Base-by-base conservation (phyloP, 768 basidiomycete species). In the Suillus luteus region DNA sequence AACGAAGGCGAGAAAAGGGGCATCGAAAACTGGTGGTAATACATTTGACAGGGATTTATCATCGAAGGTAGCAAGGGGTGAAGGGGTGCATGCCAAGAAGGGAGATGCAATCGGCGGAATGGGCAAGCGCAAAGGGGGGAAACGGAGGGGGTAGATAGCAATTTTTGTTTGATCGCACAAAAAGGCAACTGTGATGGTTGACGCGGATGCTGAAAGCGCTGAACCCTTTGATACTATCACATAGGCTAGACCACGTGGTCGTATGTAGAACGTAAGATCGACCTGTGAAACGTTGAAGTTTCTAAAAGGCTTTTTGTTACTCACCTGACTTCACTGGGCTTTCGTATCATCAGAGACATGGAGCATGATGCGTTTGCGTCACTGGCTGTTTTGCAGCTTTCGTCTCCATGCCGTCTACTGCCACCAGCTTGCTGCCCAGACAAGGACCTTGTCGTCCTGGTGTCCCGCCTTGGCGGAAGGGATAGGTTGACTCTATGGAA, bases 401-500 rank as follows among this genome's bases (percentile, higher is more conserved):
- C 88, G 7, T 77, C 84, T 8, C 78, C 84, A 37, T 84, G 84
- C 61, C 85, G 88, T 46, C 68, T 93, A 37, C 75, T 90, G 31
- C 63, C 78, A 11, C 83, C 86, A 24, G 85, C 92, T 55, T 93
- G 92, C 69, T 92, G 92, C 73, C 91, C 92, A 10, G 92, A 93
- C 78, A 94, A 93, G 73, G 92, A 94, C 74, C 79, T 93, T 48
- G 76, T 93, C 5, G 78, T 88, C 33, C 77, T 92, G 9, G 78
- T 93, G 58, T 87, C 88, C 63, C 83, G 86, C 35, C 78, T 88
- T 31, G 90, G 86, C 38, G 86, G 86, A 38, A 82, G 83, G 66
- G 90, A 92, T 70, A 83, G 86, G 64, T 74, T 93, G 70, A 86
- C 87, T 66, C 79, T 95, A 43, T 95, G 91, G 91, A 93, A 91